Evolutionary conservation across 495 filamentous ascomycete genomes (phyloP).

Genomic region (Alectoria sarmentosa): DNA sequence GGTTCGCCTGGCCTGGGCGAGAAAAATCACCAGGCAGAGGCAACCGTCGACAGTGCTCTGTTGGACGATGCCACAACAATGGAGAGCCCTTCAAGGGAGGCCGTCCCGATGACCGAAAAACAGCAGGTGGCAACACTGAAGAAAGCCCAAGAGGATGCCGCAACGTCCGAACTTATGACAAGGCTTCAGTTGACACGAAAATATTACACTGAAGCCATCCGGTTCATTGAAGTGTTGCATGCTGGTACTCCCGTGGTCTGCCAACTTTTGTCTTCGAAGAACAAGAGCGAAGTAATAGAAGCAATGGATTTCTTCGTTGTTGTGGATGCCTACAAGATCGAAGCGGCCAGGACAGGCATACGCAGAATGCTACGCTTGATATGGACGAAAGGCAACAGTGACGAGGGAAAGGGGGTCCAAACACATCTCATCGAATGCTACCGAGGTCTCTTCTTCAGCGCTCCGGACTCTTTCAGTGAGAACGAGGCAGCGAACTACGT

Average conservation of each 20-base stretch:
- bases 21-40: conserved; percentile 43
- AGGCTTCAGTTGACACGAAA: conserved; percentile 79
- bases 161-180: conserved; percentile 71
- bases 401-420: conserved; percentile 97
- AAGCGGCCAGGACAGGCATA: conserved; percentile 82
- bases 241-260: conserved; percentile 67
- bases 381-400: conserved; percentile 98
- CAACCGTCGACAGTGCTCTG: conserved; percentile 65
- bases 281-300: conserved; percentile 97
- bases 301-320: conserved; percentile 98
- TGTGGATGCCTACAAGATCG: conserved; percentile 88
- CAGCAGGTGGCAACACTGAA: conserved; percentile 43
- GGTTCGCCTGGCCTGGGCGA: conserved; percentile 71
- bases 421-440: conserved; percentile 97
- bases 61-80: conserved; percentile 84
- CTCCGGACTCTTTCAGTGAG: conserved; percentile 72
- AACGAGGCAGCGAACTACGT: conserved; percentile 96
- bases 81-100: conserved; percentile 53
- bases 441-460: conserved; percentile 90
- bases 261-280: conserved; percentile 83
- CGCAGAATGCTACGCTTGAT: conserved; percentile 91
- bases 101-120: conserved; percentile 53
- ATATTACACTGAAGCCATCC: conserved; percentile 85
- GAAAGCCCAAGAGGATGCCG: conserved; percentile 68
- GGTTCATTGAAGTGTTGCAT: conserved; percentile 92